Evolutionary conservation across 2,329 filamentous ascomycete genomes (phyloP).

Genomic region (Zymoseptoria passerinii): DNA sequence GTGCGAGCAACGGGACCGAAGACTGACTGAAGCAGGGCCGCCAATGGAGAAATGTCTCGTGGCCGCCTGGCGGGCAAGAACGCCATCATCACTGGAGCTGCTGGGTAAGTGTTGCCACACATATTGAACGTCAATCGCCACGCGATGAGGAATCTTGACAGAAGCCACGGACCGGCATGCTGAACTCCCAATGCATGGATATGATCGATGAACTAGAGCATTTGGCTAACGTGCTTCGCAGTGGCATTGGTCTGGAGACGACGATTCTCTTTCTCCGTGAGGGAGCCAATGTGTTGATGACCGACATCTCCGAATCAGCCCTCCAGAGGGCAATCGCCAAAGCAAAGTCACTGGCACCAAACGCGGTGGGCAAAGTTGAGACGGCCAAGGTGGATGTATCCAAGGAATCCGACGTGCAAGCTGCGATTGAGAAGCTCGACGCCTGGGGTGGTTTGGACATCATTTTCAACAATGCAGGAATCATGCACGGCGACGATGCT

Average conservation of each 20-base stretch:
- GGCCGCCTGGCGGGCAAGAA: conserved; percentile 57
- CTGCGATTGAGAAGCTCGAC: conserved; percentile 66
- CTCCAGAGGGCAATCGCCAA: conserved; percentile 70
- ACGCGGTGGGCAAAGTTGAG: conserved; percentile 52
- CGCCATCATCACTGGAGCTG: conserved; percentile 73
- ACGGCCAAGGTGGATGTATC: conserved; percentile 68
- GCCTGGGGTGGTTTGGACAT: conserved; percentile 80
- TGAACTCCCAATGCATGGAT: neutral
- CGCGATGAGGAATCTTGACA: neutral
- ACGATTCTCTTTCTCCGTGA: conserved; percentile 82
- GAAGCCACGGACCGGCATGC: neutral
- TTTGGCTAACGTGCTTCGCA: conserved; percentile 30
- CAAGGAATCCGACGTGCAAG: conserved; percentile 70
- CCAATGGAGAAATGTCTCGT: conserved; percentile 11
- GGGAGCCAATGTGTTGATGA: conserved; percentile 76
- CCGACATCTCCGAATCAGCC: conserved; percentile 72
- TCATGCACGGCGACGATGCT: conserved; percentile 72
- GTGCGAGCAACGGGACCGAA: neutral
- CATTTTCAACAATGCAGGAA: conserved; percentile 96
- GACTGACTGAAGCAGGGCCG: conserved; percentile 10
- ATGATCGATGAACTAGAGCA: neutral
- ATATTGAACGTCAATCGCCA: neutral
- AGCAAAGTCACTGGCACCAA: conserved; percentile 58
- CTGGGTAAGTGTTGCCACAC: conserved; percentile 53
- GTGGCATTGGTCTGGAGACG: conserved; percentile 89